A percentile compares a stretch with the other conserved stretches of the same genome.
Conservation (phyloP, 768 basidiomycete species). For the Ramaria rubella region DNA sequence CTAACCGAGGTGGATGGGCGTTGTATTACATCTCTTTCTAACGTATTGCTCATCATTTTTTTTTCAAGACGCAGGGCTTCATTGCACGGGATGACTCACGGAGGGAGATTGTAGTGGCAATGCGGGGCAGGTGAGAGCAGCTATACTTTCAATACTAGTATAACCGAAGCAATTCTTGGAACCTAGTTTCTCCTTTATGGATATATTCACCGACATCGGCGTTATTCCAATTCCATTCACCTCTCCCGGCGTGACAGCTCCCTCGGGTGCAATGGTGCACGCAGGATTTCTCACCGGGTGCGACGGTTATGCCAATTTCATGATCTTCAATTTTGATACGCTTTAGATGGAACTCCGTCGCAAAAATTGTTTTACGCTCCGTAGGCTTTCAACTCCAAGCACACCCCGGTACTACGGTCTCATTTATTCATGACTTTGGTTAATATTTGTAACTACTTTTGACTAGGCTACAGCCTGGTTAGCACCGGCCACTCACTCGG, state of each 20-base stretch:
- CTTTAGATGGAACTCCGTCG: conserved; percentile 47
- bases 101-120: conserved; percentile 42
- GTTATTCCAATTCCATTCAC: conserved; percentile 38
- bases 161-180: too few relatives aligned
- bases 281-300: conserved; percentile 46
- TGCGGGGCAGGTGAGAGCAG: conserved; percentile 45
- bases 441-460: background rate
- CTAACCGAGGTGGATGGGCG: conserved; percentile 32
- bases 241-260: conserved; percentile 37
- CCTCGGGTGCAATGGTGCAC: conserved; percentile 37
- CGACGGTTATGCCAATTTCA: conserved; percentile 14
- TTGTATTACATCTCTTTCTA: background rate
- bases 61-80: conserved; percentile 34
- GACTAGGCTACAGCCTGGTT: conserved; percentile 34
- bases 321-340: too few relatives aligned
- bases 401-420: background rate
- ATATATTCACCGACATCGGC: conserved; percentile 38
- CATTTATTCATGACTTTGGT: background rate
- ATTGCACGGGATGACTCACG: conserved; percentile 41
- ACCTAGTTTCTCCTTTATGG: conserved; percentile 36
- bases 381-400: conserved; percentile 30
- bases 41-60: background rate
- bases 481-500: conserved; percentile 51
- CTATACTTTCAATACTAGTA: background rate
- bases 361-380: conserved; percentile 32